phyloP scores from a whole-genome alignment of 2,329 filamentous ascomycete species.

The Neurospora crassa region DNA sequence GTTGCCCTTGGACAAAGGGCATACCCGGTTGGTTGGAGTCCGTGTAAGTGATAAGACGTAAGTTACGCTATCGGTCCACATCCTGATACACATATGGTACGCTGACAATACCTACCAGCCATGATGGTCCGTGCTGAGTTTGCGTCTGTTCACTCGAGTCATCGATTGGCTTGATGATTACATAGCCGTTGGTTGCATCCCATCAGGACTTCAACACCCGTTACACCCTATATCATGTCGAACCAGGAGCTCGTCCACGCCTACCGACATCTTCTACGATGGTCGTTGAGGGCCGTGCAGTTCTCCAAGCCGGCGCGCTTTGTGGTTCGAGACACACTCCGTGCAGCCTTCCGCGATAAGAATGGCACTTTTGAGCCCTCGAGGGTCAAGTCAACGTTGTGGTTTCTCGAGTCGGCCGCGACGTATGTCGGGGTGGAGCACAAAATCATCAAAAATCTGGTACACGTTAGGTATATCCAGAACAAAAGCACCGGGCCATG shows the following conservation, averaged over 20 bases:
- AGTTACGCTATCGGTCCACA: neutral
- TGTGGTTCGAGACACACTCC: slow-evolving; percentile 48
- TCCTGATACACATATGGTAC: neutral
- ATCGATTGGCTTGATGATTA: neutral
- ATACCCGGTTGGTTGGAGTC: neutral
- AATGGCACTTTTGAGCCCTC: slow-evolving; percentile 35
- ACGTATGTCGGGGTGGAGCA: slow-evolving; percentile 60
- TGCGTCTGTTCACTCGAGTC: neutral
- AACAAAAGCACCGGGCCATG: slow-evolving; percentile 21
- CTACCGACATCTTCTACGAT: slow-evolving; percentile 62
- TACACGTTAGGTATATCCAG: slow-evolving; percentile 38
- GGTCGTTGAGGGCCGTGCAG: slow-evolving; percentile 59
- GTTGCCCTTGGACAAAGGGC: neutral
- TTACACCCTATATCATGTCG: slow-evolving; percentile 19
- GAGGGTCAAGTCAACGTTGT: slow-evolving; percentile 54
- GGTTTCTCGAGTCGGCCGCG: slow-evolving; percentile 59
- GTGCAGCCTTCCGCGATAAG: slow-evolving; percentile 47
- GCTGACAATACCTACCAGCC: neutral
- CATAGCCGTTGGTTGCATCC: neutral
- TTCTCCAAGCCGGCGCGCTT: slow-evolving; percentile 61
- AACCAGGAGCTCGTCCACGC: slow-evolving; percentile 44
- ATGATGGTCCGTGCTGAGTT: slow-evolving; percentile 1
- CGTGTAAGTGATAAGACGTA: neutral
- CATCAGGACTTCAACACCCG: neutral
- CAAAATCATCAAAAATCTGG: slow-evolving; percentile 58